phyloP scores from a whole-genome alignment of 768 basidiomycete species.

The Auricularia sp. region DNA sequence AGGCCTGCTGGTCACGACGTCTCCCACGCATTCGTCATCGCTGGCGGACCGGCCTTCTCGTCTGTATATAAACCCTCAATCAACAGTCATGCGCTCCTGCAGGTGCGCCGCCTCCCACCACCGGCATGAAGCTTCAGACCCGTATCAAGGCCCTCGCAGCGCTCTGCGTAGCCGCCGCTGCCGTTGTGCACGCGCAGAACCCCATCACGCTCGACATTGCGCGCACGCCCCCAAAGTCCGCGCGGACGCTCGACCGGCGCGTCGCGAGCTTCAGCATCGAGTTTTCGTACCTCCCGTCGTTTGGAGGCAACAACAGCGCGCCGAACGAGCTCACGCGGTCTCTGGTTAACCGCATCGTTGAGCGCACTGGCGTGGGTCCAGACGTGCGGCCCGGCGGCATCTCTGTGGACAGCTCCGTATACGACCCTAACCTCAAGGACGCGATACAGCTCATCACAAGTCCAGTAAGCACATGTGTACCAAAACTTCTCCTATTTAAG shows the following conservation, averaged over 20 bases:
- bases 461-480: conserved; percentile 10
- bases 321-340: conserved; percentile 20
- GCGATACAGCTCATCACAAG: conserved; percentile 16
- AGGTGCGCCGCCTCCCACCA: no score
- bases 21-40: no score
- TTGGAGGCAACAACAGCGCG: conserved; percentile 18
- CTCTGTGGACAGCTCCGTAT: conserved; percentile 20
- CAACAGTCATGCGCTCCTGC: no score
- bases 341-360: conserved; percentile 16
- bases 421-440: conserved; percentile 11
- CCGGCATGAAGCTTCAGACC: no score
- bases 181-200: no score
- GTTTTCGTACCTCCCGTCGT: conserved; percentile 18
- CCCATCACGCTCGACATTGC: conserved; percentile 1
- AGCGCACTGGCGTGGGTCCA: conserved; percentile 19
- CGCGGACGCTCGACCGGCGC: conserved; percentile 14
- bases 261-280: conserved; percentile 21
- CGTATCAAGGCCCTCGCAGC: no score
- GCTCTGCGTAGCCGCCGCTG: no score
- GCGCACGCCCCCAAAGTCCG: conserved; percentile 12
- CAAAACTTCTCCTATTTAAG: neutral
- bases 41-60: no score
- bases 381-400: conserved; percentile 22
- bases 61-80: no score
- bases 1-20: no score